Evolutionary conservation across 2,329 filamentous ascomycete species (phyloP).

Genomic region (Botrytis pseudocinerea): DNA sequence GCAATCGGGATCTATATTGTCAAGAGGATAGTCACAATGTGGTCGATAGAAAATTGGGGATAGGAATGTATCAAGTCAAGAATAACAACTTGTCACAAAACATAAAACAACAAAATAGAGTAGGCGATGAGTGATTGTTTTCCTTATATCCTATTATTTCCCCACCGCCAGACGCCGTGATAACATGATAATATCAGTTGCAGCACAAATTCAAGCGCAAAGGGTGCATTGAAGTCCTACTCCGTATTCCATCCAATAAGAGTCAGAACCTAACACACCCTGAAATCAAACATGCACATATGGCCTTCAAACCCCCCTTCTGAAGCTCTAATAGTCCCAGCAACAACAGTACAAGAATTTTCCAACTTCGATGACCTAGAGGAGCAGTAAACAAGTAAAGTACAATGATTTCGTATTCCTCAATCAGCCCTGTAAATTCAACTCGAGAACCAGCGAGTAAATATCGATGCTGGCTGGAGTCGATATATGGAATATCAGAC

Average conservation of each 20-base stretch:
- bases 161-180: conserved; percentile 19
- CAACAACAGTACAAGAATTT: conserved; percentile 23
- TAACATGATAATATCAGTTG: conserved; percentile 23
- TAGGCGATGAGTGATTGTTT: conserved; percentile 14
- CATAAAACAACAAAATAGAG: not conserved
- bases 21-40: not conserved
- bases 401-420: conserved; percentile 21
- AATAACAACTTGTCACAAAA: not conserved
- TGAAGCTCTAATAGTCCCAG: not conserved
- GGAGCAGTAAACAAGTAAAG: conserved; percentile 22
- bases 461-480: conserved; percentile 1
- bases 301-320: conserved; percentile 7
- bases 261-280: conserved; percentile 11
- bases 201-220: conserved; percentile 21
- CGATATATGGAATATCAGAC: conserved; percentile 11
- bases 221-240: conserved; percentile 16
- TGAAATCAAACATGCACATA: conserved; percentile 21
- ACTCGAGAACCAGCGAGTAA: conserved; percentile 22
- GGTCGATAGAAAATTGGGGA: not conserved
- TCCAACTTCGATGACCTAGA: conserved; percentile 9
- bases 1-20: not conserved
- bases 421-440: conserved; percentile 11
- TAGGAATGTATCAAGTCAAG: not conserved
- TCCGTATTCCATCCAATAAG: conserved; percentile 13
- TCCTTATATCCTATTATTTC: conserved; percentile 24